Conservation (phyloP, 1,284 basidiomycete species). For the Thelephora terrestris region DNA sequence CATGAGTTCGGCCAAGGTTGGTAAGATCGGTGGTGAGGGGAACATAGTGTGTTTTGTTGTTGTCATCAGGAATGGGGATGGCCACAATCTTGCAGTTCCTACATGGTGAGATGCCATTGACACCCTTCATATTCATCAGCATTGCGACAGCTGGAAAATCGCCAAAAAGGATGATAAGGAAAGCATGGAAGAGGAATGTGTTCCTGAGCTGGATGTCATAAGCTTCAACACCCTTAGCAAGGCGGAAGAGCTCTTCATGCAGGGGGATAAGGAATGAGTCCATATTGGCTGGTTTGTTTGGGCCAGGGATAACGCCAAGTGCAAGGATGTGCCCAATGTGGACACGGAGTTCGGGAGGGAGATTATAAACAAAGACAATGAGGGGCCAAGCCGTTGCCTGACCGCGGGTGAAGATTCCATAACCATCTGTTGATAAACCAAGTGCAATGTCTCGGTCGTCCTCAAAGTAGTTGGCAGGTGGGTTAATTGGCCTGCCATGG, state of each 20-base stretch:
- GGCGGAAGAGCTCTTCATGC: slow-evolving; percentile 26
- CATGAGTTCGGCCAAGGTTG: slow-evolving; percentile 11
- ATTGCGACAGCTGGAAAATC: slow-evolving; percentile 37
- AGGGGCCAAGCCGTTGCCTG: slow-evolving; percentile 33
- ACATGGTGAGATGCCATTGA: slow-evolving; percentile 32
- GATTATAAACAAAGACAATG: slow-evolving; percentile 31
- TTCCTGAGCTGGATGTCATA: slow-evolving; percentile 20
- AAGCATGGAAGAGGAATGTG: slow-evolving; percentile 28
- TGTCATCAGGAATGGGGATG: slow-evolving; percentile 23
- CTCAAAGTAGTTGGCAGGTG: slow-evolving; percentile 16
- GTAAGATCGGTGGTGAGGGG: too few relatives aligned
- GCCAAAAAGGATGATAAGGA: slow-evolving; percentile 30
- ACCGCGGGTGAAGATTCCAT: slow-evolving; percentile 27
- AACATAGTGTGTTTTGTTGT: too few relatives aligned
- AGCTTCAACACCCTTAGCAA: slow-evolving; percentile 26
- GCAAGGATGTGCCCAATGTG: slow-evolving; percentile 24
- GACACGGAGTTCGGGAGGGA: slow-evolving; percentile 26
- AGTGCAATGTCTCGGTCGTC: slow-evolving; percentile 21
- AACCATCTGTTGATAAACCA: slow-evolving; percentile 25
- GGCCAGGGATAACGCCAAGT: slow-evolving; percentile 35
- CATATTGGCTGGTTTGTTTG: slow-evolving; percentile 30
- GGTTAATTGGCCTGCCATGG: too few relatives aligned
- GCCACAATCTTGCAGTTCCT: slow-evolving; percentile 32
- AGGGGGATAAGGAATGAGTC: slow-evolving; percentile 33
- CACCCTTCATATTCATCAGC: too few relatives aligned